Base-by-base conservation (phyloP, 2,329 filamentous ascomycete species). In the Ceratocystis cubensis region DNA sequence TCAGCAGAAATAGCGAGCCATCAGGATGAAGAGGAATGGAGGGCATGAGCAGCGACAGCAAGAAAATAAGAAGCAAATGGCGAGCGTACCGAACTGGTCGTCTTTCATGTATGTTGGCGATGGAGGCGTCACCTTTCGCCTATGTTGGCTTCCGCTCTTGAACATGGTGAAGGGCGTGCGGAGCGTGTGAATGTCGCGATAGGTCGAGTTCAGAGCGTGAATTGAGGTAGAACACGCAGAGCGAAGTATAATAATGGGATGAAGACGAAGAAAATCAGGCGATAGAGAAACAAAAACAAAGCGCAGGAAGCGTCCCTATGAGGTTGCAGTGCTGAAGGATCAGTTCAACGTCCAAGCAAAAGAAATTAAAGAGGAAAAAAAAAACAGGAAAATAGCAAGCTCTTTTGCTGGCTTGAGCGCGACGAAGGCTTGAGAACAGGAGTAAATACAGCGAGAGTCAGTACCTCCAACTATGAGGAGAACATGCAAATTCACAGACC, bases 41-140 rank as follows among this genome's bases (percentile, higher is more conserved):
- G 61, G 64, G 61, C 15, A 57, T 63, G 20, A 33, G 46, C 44
- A 61, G 63, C 44, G 59, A 56, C 5, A 64, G 59, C 5, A 53
- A 63, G 15, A 37, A 62, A 44, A 59, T 50, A 61, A 20, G 22
- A 67, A 65, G 13, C 41, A 46, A 63, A 62, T 56, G 56, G 61
- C 65, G 65, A 25, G 66, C 74, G 67, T 78, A 87, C 85, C 84
- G 72, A 87, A 86, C 73, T 88, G 84, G 64, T 87, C 84, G 73
- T 82, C 85, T 67, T 79, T 80, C 84, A 88, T 87, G 75, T 86
- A 86, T 28, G 80, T 78, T 44, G 84, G 80, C 63, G 83, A 83
- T 65, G 84, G 84, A 68, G 84, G 82, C 70, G 83, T 81, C 72
- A 82, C 80, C 76, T 83, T 85, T 69, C 80, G 78, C 64, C 78